Conservation (phyloP, 352 stramenopile species). For the Phytophthora sp. region DNA sequence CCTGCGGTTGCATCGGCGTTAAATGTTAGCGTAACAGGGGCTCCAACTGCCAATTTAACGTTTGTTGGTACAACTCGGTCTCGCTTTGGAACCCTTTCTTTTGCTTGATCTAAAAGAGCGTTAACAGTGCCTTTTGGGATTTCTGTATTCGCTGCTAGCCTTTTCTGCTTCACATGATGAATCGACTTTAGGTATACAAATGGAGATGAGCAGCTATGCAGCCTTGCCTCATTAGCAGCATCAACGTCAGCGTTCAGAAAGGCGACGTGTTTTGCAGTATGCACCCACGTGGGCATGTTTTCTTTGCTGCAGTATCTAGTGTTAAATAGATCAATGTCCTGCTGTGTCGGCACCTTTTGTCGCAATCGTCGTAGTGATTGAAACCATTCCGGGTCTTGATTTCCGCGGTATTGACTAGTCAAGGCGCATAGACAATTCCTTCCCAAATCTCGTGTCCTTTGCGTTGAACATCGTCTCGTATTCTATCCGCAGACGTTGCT, state of each 20-base stretch:
- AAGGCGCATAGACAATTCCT: background rate
- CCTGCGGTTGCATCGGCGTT: background rate
- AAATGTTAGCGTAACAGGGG: slow-evolving; percentile 8
- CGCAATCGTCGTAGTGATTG: background rate
- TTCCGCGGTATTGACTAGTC: slow-evolving; percentile 1
- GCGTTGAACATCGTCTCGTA: background rate
- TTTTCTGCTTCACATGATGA: slow-evolving; percentile 1
- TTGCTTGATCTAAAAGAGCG: background rate
- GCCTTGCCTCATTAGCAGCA: background rate
- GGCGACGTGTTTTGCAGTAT: slow-evolving; percentile 2
- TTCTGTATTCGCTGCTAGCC: background rate
- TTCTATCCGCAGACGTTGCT: background rate
- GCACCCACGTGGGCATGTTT: background rate
- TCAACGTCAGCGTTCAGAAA: slow-evolving; percentile 5
- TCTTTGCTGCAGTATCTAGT: background rate
- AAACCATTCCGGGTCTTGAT: slow-evolving; percentile 4
- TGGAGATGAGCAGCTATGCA: background rate
- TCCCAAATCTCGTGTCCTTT: slow-evolving; percentile 1
- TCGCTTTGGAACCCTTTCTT: background rate
- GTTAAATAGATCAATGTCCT: slow-evolving; percentile 7
- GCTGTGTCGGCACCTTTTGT: background rate
- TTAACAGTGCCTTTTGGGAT: background rate
- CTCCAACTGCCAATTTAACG: background rate
- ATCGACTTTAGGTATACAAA: background rate
- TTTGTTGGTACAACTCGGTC: background rate